phyloP scores from a whole-genome alignment of 371 early-diverging fungal species.

The Mucor irregularis region DNA sequence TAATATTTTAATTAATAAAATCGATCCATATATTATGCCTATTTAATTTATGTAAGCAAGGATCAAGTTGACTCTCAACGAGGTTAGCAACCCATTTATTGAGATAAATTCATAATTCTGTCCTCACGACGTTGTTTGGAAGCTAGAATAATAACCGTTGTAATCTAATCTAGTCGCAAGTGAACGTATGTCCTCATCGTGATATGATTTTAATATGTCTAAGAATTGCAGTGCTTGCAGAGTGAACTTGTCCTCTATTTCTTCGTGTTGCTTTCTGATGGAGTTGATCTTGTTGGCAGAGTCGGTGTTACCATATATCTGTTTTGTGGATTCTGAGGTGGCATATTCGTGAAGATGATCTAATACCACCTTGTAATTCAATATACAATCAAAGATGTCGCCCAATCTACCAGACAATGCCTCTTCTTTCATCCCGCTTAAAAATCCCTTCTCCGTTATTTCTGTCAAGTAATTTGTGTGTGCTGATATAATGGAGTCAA shows the following conservation, averaged over 20 bases:
- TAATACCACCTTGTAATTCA: constrained; percentile 33
- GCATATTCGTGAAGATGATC: constrained; percentile 36
- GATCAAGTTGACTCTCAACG: too few relatives aligned
- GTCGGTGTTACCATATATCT: not conserved
- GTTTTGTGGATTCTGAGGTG: not conserved
- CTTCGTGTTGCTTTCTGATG: constrained; percentile 38
- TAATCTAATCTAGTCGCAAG: constrained; percentile 76
- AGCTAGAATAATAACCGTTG: constrained; percentile 68
- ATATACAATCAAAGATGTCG: constrained; percentile 39
- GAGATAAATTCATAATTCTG: too few relatives aligned
- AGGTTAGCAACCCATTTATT: too few relatives aligned
- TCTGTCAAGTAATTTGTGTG: constrained; percentile 66
- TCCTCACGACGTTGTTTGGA: not conserved
- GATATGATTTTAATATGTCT: constrained; percentile 58
- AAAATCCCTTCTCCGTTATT: constrained; percentile 65
- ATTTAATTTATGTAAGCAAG: too few relatives aligned
- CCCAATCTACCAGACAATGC: constrained; percentile 35
- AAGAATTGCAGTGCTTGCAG: constrained; percentile 47
- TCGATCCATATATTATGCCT: too few relatives aligned
- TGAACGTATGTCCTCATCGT: constrained; percentile 71
- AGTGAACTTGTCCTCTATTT: constrained; percentile 18
- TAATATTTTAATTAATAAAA: too few relatives aligned
- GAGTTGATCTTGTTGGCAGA: constrained; percentile 24
- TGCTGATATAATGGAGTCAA: constrained; percentile 73
- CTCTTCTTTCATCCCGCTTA: constrained; percentile 42